A percentile compares a stretch with the other conserved stretches of the same genome.
These are phyloP conservation scores for Mycena sp. DNA, from an alignment of 1,284 basidiomycete genomes.

Conservation along the genomic window DNA sequence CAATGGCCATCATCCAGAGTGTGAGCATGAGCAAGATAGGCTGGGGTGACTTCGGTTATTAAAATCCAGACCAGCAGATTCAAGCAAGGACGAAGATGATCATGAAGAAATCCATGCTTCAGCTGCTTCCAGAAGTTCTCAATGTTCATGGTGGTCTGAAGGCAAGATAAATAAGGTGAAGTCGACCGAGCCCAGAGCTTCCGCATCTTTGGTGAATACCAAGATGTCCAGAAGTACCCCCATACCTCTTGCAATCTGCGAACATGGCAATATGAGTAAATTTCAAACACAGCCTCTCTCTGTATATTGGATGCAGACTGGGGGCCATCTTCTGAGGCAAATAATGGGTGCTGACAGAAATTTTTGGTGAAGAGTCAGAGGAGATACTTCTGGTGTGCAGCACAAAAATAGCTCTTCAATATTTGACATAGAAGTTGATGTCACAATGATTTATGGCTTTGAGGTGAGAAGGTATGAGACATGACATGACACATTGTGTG, in stretches of 20 bases:
- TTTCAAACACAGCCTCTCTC: slow-evolving; percentile 39
- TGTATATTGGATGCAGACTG: slow-evolving; percentile 12
- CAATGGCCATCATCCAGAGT: slow-evolving; percentile 13
- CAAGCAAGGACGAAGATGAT: slow-evolving; percentile 37
- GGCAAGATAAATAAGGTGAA: slow-evolving; percentile 32
- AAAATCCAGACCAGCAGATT: slow-evolving; percentile 45
- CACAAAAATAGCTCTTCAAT: too few species aligned
- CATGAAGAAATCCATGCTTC: slow-evolving; percentile 42
- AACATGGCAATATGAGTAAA: slow-evolving; percentile 44
- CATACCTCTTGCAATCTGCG: slow-evolving; percentile 47
- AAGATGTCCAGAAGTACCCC: slow-evolving; percentile 47
- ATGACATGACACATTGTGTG: too few species aligned
- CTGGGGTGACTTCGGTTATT: slow-evolving; percentile 36
- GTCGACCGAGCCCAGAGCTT: slow-evolving; percentile 45
- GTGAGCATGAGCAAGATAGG: slow-evolving; percentile 29
- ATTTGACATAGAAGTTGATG: too few species aligned
- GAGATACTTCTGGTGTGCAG: slow-evolving; percentile 37
- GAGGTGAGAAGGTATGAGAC: too few species aligned
- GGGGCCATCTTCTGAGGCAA: slow-evolving; percentile 31
- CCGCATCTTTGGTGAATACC: slow-evolving; percentile 44
- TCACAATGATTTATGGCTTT: too few species aligned
- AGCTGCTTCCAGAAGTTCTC: slow-evolving; percentile 47
- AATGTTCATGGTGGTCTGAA: slow-evolving; percentile 45
- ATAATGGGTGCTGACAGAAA: slow-evolving; percentile 43
- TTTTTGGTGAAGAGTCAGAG: slow-evolving; percentile 43